phyloP scores from a whole-genome alignment of 306 rosid genomes.

The Abrus pulchellus region DNA sequence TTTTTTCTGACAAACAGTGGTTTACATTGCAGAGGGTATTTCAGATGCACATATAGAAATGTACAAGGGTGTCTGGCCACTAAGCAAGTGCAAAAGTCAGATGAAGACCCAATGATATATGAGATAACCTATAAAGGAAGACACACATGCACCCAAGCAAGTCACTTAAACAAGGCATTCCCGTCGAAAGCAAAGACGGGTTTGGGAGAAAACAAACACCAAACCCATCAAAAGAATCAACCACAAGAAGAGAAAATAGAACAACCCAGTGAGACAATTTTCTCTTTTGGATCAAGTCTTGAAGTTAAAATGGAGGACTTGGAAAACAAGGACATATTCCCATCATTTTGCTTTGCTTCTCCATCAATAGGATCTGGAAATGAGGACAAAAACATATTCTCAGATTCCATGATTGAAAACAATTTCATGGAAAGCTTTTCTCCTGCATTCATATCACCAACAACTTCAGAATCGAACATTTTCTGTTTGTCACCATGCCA shows the following conservation, averaged over 20 bases:
- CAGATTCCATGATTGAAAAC: conserved; percentile 46
- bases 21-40: conserved; percentile 74
- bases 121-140: conserved; percentile 69
- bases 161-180: conserved; percentile 41
- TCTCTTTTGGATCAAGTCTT: conserved; percentile 53
- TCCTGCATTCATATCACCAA: conserved; percentile 53
- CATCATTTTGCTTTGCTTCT: conserved; percentile 60
- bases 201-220: conserved; percentile 43
- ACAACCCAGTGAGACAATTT: conserved; percentile 30
- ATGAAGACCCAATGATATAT: conserved; percentile 57
- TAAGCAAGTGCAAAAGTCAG: conserved; percentile 85
- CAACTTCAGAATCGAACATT: conserved; percentile 62
- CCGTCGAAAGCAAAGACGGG: conserved; percentile 43
- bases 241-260: conserved; percentile 44
- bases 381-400: conserved; percentile 54
- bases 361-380: conserved; percentile 53
- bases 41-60: conserved; percentile 77
- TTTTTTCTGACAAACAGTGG: conserved; percentile 35
- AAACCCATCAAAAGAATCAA: conserved; percentile 36
- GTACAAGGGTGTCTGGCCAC: conserved; percentile 84
- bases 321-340: conserved; percentile 56
- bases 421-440: conserved; percentile 49
- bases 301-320: conserved; percentile 58
- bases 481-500: conserved; percentile 52
- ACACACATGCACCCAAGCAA: conserved; percentile 73